Conservation (phyloP, 345 rosid species). For the Linum tenue region DNA sequence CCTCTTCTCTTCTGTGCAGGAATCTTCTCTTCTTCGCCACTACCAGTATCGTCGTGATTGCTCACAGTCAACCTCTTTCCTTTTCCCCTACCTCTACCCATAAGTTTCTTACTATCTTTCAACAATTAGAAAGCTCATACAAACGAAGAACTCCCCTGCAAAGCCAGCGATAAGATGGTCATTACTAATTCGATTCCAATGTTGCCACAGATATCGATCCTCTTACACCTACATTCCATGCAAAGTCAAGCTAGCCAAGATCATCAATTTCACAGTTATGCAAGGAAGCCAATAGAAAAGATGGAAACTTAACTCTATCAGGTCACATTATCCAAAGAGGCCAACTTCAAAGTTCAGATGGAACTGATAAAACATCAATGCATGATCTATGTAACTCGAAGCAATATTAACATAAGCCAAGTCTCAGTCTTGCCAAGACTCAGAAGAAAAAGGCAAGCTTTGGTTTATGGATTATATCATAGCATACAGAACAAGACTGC, state of each 20-base stretch:
- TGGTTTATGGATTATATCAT: too few species aligned
- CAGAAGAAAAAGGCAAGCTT: too few species aligned
- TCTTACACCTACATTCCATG: not conserved
- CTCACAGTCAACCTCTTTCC: slow-evolving; percentile 40
- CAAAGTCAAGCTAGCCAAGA: not conserved
- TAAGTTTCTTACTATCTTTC: slow-evolving; percentile 18
- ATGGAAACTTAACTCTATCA: not conserved
- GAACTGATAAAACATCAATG: too few species aligned
- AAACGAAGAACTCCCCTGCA: slow-evolving; percentile 22
- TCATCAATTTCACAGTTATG: too few species aligned
- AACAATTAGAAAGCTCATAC: slow-evolving; percentile 19
- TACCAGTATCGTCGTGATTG: slow-evolving; percentile 47
- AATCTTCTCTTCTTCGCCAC: slow-evolving; percentile 61
- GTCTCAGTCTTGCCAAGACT: too few species aligned
- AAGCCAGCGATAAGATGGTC: slow-evolving; percentile 1
- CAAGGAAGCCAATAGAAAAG: too few species aligned
- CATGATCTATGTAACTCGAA: too few species aligned
- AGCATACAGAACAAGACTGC: too few species aligned
- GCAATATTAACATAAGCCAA: too few species aligned
- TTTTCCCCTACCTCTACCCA: slow-evolving; percentile 80
- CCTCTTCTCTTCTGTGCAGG: slow-evolving; percentile 67
- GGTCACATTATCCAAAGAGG: not conserved
- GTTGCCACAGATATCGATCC: not conserved
- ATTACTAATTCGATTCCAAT: not conserved
- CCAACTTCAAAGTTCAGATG: not conserved